A percentile compares a stretch with the other conserved stretches of the same genome.
Evolutionary conservation across 2,329 filamentous ascomycete genomes (phyloP).

Genomic region (Aspergillus melleus): DNA sequence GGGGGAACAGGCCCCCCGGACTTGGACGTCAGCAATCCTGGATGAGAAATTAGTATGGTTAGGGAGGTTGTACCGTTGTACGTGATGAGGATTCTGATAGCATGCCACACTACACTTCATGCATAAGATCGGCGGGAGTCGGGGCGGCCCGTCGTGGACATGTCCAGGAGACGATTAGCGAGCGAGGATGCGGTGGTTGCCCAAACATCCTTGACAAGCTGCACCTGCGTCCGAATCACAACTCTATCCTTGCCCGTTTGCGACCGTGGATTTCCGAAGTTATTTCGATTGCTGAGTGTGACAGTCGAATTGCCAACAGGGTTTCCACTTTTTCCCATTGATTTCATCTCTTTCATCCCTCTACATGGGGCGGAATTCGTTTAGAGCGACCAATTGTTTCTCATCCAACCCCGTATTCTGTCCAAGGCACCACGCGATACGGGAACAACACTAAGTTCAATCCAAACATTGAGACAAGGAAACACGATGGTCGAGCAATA

Average conservation of each 20-base stretch:
- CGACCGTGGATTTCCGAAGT: constrained; percentile 16
- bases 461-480: background rate
- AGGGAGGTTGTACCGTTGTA: background rate
- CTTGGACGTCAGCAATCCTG: background rate
- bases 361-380: background rate
- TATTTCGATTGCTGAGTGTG: background rate
- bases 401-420: background rate
- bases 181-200: constrained; percentile 19
- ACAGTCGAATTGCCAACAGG: constrained; percentile 1
- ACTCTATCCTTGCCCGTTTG: constrained; percentile 11
- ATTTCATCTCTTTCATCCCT: background rate
- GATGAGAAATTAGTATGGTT: background rate
- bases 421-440: background rate
- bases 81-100: constrained; percentile 3
- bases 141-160: constrained; percentile 31
- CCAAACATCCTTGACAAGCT: constrained; percentile 15
- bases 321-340: background rate
- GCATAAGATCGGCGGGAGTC: constrained; percentile 34
- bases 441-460: background rate
- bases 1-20: background rate
- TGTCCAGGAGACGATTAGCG: constrained; percentile 25
- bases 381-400: background rate
- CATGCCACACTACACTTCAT: constrained; percentile 23
- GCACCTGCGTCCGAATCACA: constrained; percentile 23
- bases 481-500: background rate